Conservation (phyloP, 305 asterid species). For the Fraxinus ornus region DNA sequence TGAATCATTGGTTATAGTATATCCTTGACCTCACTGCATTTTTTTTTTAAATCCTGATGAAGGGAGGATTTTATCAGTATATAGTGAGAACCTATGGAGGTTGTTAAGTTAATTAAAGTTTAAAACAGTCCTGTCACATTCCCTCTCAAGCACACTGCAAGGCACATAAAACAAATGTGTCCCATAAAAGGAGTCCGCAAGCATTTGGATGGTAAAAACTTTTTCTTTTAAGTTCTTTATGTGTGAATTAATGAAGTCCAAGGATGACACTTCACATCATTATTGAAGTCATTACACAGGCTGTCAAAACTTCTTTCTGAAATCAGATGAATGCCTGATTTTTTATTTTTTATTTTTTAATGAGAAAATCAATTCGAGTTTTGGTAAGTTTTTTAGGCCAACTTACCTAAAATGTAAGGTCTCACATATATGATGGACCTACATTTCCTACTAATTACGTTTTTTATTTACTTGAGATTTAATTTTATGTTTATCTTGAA, state of each 20-base stretch:
- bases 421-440: neutral
- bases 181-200: neutral
- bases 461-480: neutral
- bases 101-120: neutral
- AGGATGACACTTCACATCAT: neutral
- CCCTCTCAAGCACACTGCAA: slow-evolving; percentile 1
- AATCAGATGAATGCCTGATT: neutral
- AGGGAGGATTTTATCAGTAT: neutral
- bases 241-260: neutral
- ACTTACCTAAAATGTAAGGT: neutral
- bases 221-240: neutral
- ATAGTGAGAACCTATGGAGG: neutral
- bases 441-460: neutral
- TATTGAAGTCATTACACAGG: neutral
- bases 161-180: slow-evolving; percentile 3
- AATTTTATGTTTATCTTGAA: neutral
- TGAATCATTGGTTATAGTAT: neutral
- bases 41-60: neutral
- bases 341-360: neutral
- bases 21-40: neutral
- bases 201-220: neutral
- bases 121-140: neutral
- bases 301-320: neutral
- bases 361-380: neutral
- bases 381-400: neutral